These are phyloP conservation scores for Escovopsis sp. DNA, from an alignment of 2,329 filamentous ascomycete genomes.

Conservation along the genomic window DNA sequence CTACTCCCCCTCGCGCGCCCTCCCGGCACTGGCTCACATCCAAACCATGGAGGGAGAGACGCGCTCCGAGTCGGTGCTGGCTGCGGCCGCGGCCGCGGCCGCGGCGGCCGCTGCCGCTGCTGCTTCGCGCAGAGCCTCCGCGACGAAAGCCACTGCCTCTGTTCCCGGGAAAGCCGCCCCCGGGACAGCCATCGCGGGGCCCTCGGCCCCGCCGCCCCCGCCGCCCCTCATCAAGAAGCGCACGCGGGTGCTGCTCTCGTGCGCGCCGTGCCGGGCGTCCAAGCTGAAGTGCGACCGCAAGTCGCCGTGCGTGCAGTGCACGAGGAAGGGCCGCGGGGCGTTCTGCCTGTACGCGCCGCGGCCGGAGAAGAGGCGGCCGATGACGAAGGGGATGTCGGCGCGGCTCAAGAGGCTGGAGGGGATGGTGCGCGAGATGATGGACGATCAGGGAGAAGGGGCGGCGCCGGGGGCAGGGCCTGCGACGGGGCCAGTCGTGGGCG, in stretches of 20 bases:
- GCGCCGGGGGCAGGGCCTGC: no score
- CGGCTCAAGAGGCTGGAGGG: slow-evolving; percentile 39
- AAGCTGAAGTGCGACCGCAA: slow-evolving; percentile 42
- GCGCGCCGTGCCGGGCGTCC: slow-evolving; percentile 34
- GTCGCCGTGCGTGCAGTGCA: slow-evolving; percentile 36
- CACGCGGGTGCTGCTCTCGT: slow-evolving; percentile 34
- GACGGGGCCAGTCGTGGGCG: slow-evolving; percentile 1
- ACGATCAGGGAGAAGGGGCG: slow-evolving; percentile 21
- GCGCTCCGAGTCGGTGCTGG: no score
- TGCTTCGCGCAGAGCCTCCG: no score
- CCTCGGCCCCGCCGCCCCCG: not conserved
- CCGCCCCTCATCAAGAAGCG: slow-evolving; percentile 30
- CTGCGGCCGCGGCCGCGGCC: no score
- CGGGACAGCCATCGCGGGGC: no score
- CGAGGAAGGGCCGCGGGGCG: slow-evolving; percentile 30
- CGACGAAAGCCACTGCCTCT: no score
- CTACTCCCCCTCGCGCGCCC: no score
- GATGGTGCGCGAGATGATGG: slow-evolving; percentile 41
- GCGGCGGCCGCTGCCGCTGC: no score
- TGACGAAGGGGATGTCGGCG: slow-evolving; percentile 35
- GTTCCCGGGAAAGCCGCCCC: no score
- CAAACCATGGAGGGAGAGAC: no score
- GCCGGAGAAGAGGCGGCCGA: slow-evolving; percentile 23
- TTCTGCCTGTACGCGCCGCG: slow-evolving; percentile 34
- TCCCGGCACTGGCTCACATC: no score